Conservation (phyloP, 768 basidiomycete genomes). For the Mycena leptocephala region DNA sequence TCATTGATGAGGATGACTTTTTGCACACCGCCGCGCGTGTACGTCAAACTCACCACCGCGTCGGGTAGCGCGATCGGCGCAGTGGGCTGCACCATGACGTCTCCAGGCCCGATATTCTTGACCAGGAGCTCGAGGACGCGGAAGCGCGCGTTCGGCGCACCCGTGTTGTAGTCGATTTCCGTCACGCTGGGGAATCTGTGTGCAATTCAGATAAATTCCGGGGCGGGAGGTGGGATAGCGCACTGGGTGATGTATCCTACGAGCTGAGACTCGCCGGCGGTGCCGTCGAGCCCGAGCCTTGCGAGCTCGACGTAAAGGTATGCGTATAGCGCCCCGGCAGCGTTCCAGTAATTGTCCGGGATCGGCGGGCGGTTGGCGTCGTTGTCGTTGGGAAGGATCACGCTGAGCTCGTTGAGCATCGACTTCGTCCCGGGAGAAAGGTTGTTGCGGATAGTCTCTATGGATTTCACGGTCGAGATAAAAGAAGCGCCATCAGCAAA, state of each 20-base stretch:
- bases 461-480: too few relatives aligned
- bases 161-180: constrained; percentile 2
- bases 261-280: not conserved
- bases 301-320: constrained; percentile 2
- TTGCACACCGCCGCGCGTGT: not conserved
- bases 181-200: constrained; percentile 1
- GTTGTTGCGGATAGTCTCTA: not conserved
- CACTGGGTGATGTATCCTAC: not conserved
- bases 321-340: constrained; percentile 1
- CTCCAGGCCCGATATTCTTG: not conserved
- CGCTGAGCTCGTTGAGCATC: not conserved
- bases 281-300: not conserved
- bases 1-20: constrained; percentile 3
- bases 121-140: not conserved
- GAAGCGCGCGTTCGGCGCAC: not conserved
- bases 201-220: not conserved
- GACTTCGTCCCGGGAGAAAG: constrained; percentile 1
- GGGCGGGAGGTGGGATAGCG: not conserved
- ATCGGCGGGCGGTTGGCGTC: constrained; percentile 1
- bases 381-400: not conserved
- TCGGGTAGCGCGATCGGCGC: not conserved
- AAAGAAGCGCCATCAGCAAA: too few relatives aligned
- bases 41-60: not conserved
- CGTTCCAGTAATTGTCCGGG: not conserved
- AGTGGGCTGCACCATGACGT: not conserved